Evolutionary conservation across 1,139 yeast species (phyloP).

Genomic region (Yamadazyma taylorii): DNA sequence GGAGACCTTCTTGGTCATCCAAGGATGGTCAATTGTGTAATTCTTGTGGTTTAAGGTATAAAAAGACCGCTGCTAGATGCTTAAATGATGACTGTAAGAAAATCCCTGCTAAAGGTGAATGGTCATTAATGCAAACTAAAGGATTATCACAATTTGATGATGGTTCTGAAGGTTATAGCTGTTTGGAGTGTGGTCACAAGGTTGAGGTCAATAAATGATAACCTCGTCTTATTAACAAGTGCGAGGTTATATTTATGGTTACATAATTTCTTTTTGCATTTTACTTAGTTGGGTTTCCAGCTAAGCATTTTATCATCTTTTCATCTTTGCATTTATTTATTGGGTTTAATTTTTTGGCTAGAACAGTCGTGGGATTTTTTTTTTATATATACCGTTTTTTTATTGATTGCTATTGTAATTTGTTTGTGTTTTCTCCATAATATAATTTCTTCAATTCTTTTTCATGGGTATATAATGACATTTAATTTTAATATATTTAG

Average conservation of each 20-base stretch:
- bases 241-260: constrained; percentile 3
- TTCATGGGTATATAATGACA: too few species aligned
- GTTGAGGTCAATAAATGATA: constrained; percentile 39
- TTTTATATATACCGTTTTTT: too few species aligned
- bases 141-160: constrained; percentile 50
- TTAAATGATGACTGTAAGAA: constrained; percentile 71
- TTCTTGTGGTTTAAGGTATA: constrained; percentile 92
- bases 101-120: constrained; percentile 95
- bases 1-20: constrained; percentile 96
- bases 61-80: constrained; percentile 92
- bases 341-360: too few species aligned
- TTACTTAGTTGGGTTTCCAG: not conserved
- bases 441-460: too few species aligned
- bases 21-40: constrained; percentile 92
- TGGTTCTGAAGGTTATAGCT: constrained; percentile 48
- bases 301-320: too few species aligned
- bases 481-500: not conserved
- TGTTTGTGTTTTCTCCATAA: too few species aligned
- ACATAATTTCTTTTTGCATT: not conserved
- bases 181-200: constrained; percentile 65
- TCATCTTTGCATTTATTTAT: too few species aligned
- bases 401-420: too few species aligned
- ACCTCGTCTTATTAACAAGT: constrained; percentile 4
- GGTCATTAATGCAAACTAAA: constrained; percentile 81
- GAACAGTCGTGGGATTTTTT: too few species aligned